Conservation (phyloP, 2,329 filamentous ascomycete species). For the Fusarium palustre region DNA sequence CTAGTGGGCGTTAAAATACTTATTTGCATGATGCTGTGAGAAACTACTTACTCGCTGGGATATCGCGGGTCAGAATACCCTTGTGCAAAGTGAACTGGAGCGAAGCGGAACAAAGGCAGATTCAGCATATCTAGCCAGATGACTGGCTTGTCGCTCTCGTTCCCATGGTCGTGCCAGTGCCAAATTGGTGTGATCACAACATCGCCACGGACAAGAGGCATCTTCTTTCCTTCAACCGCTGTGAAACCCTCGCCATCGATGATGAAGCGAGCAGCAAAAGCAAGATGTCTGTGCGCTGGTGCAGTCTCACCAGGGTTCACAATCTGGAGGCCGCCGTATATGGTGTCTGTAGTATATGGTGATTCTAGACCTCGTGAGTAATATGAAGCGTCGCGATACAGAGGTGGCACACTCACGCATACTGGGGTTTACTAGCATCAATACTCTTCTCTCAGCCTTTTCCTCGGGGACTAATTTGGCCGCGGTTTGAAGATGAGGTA, state of each 20-base stretch:
- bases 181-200: conserved; percentile 68
- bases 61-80: conserved; percentile 61
- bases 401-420: conserved; percentile 53
- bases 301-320: conserved; percentile 68
- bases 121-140: conserved; percentile 70
- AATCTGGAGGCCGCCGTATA: conserved; percentile 68
- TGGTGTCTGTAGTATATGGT: conserved; percentile 61
- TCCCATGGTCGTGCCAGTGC: conserved; percentile 72
- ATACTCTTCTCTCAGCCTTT: conserved; percentile 56
- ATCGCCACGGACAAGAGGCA: conserved; percentile 64
- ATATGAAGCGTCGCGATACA: accelerated
- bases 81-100: conserved; percentile 66
- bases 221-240: conserved; percentile 65
- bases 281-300: conserved; percentile 66
- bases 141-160: conserved; percentile 64
- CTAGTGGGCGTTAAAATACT: conserved; percentile 13
- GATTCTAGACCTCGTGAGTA: conserved; percentile 51
- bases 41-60: conserved; percentile 55
- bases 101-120: conserved; percentile 62
- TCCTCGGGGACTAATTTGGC: conserved; percentile 54
- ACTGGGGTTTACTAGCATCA: conserved; percentile 61
- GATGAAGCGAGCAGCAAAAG: conserved; percentile 68
- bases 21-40: accelerated
- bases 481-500: conserved; percentile 52
- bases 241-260: conserved; percentile 69